Conservation (phyloP, 768 basidiomycete species). For the Leccinellum albellum region DNA sequence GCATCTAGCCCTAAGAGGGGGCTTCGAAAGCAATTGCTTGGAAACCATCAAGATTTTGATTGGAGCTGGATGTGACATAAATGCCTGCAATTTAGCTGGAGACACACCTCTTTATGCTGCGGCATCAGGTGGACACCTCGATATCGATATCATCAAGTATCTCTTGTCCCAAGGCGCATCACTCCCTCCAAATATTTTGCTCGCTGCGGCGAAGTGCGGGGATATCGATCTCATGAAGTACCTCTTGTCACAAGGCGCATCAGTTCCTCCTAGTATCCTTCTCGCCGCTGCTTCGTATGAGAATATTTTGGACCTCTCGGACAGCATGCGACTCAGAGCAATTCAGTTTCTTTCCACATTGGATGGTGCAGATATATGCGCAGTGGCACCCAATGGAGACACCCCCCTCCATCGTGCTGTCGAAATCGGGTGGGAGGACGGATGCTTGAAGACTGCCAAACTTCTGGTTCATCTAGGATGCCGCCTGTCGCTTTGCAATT, state of each 20-base stretch:
- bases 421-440: neutral
- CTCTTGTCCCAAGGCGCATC: neutral
- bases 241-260: neutral
- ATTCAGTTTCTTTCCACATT: neutral
- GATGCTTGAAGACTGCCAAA: neutral
- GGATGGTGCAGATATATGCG: neutral
- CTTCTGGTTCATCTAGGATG: neutral
- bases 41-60: neutral
- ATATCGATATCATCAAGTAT: neutral
- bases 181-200: neutral
- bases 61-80: neutral
- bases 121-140: neutral
- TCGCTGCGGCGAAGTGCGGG: neutral
- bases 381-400: neutral
- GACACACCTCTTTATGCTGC: neutral
- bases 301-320: neutral
- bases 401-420: neutral
- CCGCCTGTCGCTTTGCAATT: neutral
- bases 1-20: neutral
- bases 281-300: neutral
- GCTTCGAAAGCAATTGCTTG: neutral
- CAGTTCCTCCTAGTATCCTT: neutral
- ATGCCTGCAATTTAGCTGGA: neutral
- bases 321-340: too few species aligned
- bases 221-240: neutral